Base-by-base conservation (phyloP, 1,139 yeast genomes). In the Taphrina sp. region DNA sequence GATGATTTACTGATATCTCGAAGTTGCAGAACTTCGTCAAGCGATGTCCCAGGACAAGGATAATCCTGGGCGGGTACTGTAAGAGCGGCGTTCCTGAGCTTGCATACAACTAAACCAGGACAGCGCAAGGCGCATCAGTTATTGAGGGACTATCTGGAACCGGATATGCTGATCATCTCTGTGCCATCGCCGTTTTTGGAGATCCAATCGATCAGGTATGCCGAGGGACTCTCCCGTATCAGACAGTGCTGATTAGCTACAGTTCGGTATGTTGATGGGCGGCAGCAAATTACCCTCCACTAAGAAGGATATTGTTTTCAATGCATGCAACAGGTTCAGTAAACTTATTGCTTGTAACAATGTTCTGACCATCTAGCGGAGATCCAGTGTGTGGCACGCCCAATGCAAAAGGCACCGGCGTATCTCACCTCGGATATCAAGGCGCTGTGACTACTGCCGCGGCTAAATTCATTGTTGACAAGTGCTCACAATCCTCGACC, bases 321-420 rank as follows among this genome's bases (percentile, higher is more conserved):
- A 43, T 31, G 47, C 47, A 4, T 43, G 47, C 38, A 43, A 43
- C 28, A 8, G 20, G 47, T 43, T 19, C 12, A n/a, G n/a, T n/a
- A n/a, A n/a, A n/a, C n/a, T n/a, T n/a, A n/a, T n/a, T n/a, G n/a
- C n/a, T n/a, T n/a, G n/a, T n/a, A n/a, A n/a, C n/a, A n/a, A n/a
- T n/a, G n/a, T n/a, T n/a, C n/a, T n/a, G n/a, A n/a, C n/a, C n/a
- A n/a, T 2, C 14, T 22, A 43, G 47, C 8, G 26, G 14, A 28
- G 47, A 43, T 31, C 29, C 19, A 12, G 47, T 43, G 1, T 43
- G 47, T 33, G 47, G 47, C 37, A 24, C 26, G 16, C 17, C 29
- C 19, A 43, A 43, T 31, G 31, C 47, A n/a, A 12, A 23, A 10
- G 47, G 47, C 10, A 43, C 37, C n/a, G 47, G 47, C 5, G 14